Evolutionary conservation across 2,329 filamentous ascomycete species (phyloP).

Genomic region (Acrocalymma vagum): DNA sequence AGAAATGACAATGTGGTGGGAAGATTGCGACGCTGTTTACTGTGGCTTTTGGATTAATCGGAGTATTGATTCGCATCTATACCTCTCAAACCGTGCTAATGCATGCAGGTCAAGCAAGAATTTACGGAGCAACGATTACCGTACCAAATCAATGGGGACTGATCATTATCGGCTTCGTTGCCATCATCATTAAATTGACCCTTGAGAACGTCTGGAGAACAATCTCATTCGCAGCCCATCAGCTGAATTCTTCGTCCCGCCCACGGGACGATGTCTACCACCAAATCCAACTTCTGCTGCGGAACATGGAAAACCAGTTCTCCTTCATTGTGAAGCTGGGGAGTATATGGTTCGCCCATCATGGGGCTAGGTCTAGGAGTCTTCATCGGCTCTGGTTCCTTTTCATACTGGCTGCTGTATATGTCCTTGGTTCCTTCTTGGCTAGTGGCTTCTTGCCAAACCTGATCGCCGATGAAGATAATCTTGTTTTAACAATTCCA

Average conservation of each 20-base stretch:
- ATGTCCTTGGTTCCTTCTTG: slow-evolving; percentile 8
- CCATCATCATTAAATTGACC: slow-evolving; percentile 9
- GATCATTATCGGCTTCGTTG: slow-evolving; percentile 7
- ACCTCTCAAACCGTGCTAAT: slow-evolving; percentile 1
- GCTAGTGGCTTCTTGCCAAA: slow-evolving; percentile 12
- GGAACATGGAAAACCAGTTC: slow-evolving; percentile 16
- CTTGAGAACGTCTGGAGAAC: slow-evolving; percentile 7
- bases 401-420: slow-evolving; percentile 9
- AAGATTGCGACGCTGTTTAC: slow-evolving; percentile 10
- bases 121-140: slow-evolving; percentile 10
- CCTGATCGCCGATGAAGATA: slow-evolving; percentile 10
- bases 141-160: slow-evolving; percentile 13
- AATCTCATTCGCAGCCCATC: slow-evolving; percentile 16
- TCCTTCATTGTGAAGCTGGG: slow-evolving; percentile 11
- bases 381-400: slow-evolving; percentile 9
- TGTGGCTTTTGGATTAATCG: slow-evolving; percentile 22
- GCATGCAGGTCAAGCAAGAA: slow-evolving; percentile 2
- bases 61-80: slow-evolving; percentile 8
- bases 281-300: slow-evolving; percentile 19
- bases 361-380: slow-evolving; percentile 9
- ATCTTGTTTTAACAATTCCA: slow-evolving; percentile 4
- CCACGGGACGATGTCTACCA: slow-evolving; percentile 19
- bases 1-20: slow-evolving; percentile 14
- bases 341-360: slow-evolving; percentile 13
- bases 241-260: slow-evolving; percentile 10